Evolutionary conservation across 106 monocot species (phyloP).

Genomic region (Dendrobium catenatum): DNA sequence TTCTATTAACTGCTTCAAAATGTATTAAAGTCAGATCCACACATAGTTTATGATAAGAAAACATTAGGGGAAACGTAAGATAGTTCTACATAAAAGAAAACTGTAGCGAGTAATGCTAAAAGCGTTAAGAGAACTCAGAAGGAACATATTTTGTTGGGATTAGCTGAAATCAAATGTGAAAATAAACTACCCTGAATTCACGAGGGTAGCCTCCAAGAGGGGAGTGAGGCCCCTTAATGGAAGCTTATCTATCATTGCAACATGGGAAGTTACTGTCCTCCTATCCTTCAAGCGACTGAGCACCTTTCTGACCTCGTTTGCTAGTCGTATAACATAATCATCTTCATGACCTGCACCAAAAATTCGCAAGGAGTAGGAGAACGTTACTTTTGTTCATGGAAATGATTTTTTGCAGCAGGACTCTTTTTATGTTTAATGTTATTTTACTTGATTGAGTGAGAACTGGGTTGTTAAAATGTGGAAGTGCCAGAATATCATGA

Average conservation of each 20-base stretch:
- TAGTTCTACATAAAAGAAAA: not conserved
- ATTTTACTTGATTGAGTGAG: too few relatives aligned
- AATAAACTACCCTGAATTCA: not conserved
- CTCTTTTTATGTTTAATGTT: not conserved
- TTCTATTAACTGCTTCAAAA: too few relatives aligned
- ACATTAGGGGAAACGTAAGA: not conserved
- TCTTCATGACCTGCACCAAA: slow-evolving; percentile 74
- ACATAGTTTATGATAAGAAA: not conserved
- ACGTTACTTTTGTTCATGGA: not conserved
- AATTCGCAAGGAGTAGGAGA: too few relatives aligned
- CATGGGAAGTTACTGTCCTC: slow-evolving; percentile 18
- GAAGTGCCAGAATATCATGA: not conserved
- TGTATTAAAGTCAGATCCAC: too few relatives aligned
- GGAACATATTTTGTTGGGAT: not conserved
- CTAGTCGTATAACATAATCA: slow-evolving; percentile 57
- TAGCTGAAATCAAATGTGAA: not conserved
- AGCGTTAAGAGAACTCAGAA: not conserved
- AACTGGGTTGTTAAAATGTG: too few relatives aligned
- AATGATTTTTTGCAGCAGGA: not conserved
- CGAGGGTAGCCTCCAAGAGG: slow-evolving; percentile 37
- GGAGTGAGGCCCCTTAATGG: slow-evolving; percentile 21
- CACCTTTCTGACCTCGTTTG: slow-evolving; percentile 85
- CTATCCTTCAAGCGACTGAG: slow-evolving; percentile 47
- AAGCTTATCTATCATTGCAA: slow-evolving; percentile 14
- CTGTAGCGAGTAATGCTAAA: too few relatives aligned